Evolutionary conservation across 2,329 filamentous ascomycete genomes (phyloP).

Genomic region (Colletotrichum cereale): DNA sequence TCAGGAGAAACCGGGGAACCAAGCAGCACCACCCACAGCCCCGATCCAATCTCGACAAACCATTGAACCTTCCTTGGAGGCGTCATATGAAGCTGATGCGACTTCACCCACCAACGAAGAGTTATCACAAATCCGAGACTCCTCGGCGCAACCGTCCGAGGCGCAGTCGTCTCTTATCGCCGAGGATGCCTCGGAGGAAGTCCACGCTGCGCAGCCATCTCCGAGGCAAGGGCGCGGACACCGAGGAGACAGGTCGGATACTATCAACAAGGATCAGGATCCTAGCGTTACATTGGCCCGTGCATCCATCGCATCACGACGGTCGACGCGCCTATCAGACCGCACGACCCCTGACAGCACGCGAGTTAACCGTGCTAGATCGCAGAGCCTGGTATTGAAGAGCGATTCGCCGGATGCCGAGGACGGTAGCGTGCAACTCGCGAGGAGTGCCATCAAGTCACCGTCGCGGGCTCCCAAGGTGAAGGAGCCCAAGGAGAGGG

Average conservation of each 20-base stretch:
- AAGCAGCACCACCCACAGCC: background rate
- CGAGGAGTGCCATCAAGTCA: constrained; percentile 48
- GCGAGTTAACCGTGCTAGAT: constrained; percentile 45
- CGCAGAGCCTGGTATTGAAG: constrained; percentile 44
- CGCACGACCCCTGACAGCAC: constrained; percentile 39
- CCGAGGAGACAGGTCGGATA: constrained; percentile 35
- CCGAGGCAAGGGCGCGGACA: constrained; percentile 36
- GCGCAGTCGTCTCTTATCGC: constrained; percentile 38
- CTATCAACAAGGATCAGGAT: constrained; percentile 35
- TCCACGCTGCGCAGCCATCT: constrained; percentile 24
- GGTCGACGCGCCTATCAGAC: constrained; percentile 40
- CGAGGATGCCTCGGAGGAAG: constrained; percentile 35
- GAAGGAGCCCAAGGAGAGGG: background rate
- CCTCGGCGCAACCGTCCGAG: constrained; percentile 38
- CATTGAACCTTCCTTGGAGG: background rate
- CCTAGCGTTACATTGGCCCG: constrained; percentile 39
- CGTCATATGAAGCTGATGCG: background rate
- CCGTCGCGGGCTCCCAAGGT: constrained; percentile 42
- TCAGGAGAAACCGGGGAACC: constrained; percentile 8
- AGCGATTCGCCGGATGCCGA: constrained; percentile 42
- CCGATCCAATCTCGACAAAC: background rate
- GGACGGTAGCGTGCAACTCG: constrained; percentile 47
- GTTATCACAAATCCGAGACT: constrained; percentile 36
- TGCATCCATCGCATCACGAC: constrained; percentile 39
- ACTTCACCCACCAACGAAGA: constrained; percentile 31